Evolutionary conservation across 805 yeast species (phyloP), one percentile per base, ranked within the genome.

Genomic region (Zygotorulaspora danielsina): DNA sequence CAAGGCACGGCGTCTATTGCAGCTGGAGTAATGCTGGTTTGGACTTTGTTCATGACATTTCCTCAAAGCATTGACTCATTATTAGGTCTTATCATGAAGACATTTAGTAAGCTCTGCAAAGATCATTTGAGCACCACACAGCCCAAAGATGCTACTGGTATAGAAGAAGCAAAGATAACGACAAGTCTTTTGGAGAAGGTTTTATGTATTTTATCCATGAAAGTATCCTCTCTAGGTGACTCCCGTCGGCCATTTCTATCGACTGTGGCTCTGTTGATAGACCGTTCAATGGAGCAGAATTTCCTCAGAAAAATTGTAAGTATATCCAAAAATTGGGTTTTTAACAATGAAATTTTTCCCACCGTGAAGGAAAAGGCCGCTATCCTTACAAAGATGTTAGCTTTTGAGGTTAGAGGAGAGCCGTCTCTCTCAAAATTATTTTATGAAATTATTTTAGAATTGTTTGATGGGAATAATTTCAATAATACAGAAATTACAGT

Each of bases 291-390:
- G 43, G 96, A 89, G 53, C 79, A 79, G 44, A 78, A 75, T 17
- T 75, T 93, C 6, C 68, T 89, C 44, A 76, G 76, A 44, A 82
- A 81, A 54, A 84, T 93, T 32, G 78, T 90, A 18, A 71, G 72
- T 19, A 79, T 88, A 48, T 90, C 89, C 1, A 77, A 89, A 53
- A 73, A 74, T 11, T 93, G 99, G 98, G 90, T 89, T 0, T 88
- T 94, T 56, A 76, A 86, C 2, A 76, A 81, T 41, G 96, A 86
- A 48, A 71, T 86, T 16, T 88, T 88, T 69, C 99, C 99, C 3
- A 86, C 97, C 0, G 79, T 84, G 2, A 94, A 93, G 58, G 99
- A 93, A 55, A 93, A 93, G 59, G 96, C 97, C 1, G 97, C 95
- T 0, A 81, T 93, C 28, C 68, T 93, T 41, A 76, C 89, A 10